Evolutionary conservation across 1,139 yeast genomes (phyloP).

Genomic region (Suhomyces anneliseae): DNA sequence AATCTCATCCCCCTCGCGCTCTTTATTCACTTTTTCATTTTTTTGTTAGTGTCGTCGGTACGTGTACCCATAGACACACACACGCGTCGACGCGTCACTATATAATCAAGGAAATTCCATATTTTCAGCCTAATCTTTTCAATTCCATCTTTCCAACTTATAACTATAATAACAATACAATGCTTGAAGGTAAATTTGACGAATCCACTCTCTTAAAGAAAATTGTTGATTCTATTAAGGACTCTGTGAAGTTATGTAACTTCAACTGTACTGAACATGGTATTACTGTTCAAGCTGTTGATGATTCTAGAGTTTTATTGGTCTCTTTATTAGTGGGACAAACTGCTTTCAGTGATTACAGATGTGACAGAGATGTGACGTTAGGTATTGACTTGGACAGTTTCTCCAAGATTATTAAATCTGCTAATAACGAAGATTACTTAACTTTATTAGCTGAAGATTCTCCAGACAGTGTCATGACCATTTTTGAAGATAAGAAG

Average conservation of each 20-base stretch:
- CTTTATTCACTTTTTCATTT: too few relatives aligned
- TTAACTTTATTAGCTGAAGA: constrained; percentile 91
- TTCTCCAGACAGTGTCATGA: constrained; percentile 75
- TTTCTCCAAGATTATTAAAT: constrained; percentile 80
- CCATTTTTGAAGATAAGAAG: constrained; percentile 87
- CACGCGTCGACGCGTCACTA: constrained; percentile 9
- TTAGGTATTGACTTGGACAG: constrained; percentile 90
- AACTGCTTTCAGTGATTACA: constrained; percentile 87
- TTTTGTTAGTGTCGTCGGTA: not conserved
- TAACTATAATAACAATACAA: constrained; percentile 22
- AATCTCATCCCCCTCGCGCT: too few relatives aligned
- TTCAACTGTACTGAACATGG: constrained; percentile 96
- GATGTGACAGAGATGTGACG: constrained; percentile 94
- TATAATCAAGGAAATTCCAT: constrained; percentile 1
- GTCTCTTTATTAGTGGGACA: constrained; percentile 86
- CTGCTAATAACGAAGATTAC: constrained; percentile 89
- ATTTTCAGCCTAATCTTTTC: not conserved
- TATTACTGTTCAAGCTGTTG: constrained; percentile 95
- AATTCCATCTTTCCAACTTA: not conserved
- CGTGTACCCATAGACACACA: not conserved
- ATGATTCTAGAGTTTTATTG: constrained; percentile 91
- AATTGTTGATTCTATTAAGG: constrained; percentile 89
- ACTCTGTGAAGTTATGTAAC: constrained; percentile 90
- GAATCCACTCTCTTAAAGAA: constrained; percentile 90
- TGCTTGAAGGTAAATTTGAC: constrained; percentile 97